A percentile compares a stretch with the other conserved stretches of the same genome.
phyloP scores from a whole-genome alignment of 768 basidiomycete genomes.

The Pleurotus sapidus region DNA sequence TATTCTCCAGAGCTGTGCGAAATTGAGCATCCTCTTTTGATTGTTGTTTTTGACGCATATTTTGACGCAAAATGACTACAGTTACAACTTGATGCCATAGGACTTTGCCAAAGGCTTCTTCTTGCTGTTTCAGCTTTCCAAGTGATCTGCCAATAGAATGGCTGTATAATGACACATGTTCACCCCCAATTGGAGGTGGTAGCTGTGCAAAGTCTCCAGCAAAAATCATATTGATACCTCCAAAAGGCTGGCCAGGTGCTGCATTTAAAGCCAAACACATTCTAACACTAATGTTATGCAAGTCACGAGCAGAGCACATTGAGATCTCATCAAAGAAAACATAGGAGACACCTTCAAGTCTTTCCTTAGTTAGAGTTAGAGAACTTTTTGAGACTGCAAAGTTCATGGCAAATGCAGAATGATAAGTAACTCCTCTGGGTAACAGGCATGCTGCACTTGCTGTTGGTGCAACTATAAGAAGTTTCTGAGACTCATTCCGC shows the following conservation, averaged over 20 bases:
- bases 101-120: constrained; percentile 20
- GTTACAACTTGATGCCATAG: constrained; percentile 30
- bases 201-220: constrained; percentile 34
- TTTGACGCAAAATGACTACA: constrained; percentile 28
- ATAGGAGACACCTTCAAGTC: constrained; percentile 25
- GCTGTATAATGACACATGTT: constrained; percentile 15
- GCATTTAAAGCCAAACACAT: constrained; percentile 19
- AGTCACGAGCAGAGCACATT: constrained; percentile 32
- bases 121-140: constrained; percentile 10
- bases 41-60: constrained; percentile 25
- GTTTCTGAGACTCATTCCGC: constrained; percentile 22
- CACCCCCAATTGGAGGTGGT: constrained; percentile 20
- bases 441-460: constrained; percentile 22
- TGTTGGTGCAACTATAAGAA: constrained; percentile 23
- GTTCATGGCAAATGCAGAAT: constrained; percentile 12
- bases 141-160: constrained; percentile 1
- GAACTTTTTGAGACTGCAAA: neutral
- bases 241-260: constrained; percentile 18
- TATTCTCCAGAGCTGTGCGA: constrained; percentile 22
- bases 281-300: constrained; percentile 26
- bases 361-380: constrained; percentile 2
- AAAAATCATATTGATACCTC: constrained; percentile 29
- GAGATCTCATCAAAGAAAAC: constrained; percentile 40
- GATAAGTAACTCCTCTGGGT: constrained; percentile 21
- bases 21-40: constrained; percentile 22